A percentile compares a stretch with the other conserved stretches of the same genome.
Evolutionary conservation across 202 grass and related monocot species (phyloP).

Genomic region (Schoenoplectus triqueter): DNA sequence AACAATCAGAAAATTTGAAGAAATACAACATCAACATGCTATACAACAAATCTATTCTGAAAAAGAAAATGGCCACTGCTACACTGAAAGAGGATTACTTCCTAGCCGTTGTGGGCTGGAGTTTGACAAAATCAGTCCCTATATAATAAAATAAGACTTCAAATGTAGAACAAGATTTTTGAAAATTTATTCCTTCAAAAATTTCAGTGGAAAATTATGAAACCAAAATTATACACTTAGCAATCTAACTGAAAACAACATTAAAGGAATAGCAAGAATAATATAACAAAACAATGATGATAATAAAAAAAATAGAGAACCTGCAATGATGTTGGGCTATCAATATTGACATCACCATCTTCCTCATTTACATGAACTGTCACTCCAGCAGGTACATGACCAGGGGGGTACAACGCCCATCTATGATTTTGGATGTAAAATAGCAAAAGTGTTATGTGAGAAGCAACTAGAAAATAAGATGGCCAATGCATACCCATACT

Average conservation of each 20-base stretch:
- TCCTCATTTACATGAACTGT: conserved; percentile 95
- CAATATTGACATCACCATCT: conserved; percentile 90
- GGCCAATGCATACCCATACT: neutral
- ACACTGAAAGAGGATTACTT: neutral
- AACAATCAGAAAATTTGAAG: neutral
- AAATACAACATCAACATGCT: neutral
- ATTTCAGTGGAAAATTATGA: neutral
- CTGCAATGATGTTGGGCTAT: conserved; percentile 91
- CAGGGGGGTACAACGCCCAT: conserved; percentile 97
- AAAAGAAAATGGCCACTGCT: neutral
- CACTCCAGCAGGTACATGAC: conserved; percentile 89
- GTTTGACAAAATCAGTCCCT: neutral
- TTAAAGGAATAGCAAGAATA: conserved; percentile 25
- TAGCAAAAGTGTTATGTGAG: conserved; percentile 25
- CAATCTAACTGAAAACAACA: conserved; percentile 26
- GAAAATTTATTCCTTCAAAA: conserved; percentile 9
- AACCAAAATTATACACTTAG: neutral
- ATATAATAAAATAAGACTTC: conserved; percentile 14
- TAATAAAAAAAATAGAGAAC: conserved; percentile 36
- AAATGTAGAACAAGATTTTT: neutral
- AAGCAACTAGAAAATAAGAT: conserved; percentile 2
- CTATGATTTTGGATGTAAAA: conserved; percentile 55
- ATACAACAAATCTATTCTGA: conserved; percentile 6
- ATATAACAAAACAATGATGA: neutral
- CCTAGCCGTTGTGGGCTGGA: neutral